Evolutionary conservation across 2,329 filamentous ascomycete genomes (phyloP).

Genomic region (Hymenoscyphus fructigenus): DNA sequence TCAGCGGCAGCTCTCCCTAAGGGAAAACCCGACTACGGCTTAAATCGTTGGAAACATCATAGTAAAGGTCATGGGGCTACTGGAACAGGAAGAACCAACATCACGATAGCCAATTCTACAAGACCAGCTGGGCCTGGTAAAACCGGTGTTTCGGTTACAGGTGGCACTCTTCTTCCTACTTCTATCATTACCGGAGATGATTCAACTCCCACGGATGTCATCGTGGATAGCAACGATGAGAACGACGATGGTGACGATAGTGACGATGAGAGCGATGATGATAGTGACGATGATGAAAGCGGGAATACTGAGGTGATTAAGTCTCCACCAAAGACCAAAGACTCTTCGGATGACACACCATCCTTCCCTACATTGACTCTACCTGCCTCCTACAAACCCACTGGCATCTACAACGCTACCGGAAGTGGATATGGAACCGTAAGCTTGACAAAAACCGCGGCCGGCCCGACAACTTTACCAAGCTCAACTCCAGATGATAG

Average conservation of each 20-base stretch:
- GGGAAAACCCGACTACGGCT: neutral
- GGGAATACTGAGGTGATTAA: neutral
- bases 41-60: neutral
- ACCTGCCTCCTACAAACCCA: neutral
- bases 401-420: neutral
- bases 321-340: neutral
- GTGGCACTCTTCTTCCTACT: neutral
- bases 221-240: neutral
- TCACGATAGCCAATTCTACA: conserved; percentile 1
- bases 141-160: neutral
- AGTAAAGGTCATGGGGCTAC: neutral
- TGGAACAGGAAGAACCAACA: neutral
- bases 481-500: neutral
- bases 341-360: neutral
- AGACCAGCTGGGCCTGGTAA: conserved; percentile 5
- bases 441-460: neutral
- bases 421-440: neutral
- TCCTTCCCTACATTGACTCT: neutral
- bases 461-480: neutral
- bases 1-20: conserved; percentile 10
- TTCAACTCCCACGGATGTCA: neutral
- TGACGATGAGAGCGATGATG: neutral
- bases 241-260: neutral
- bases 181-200: neutral
- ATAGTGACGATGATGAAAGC: neutral